These are phyloP conservation scores for Dovyalis caffra DNA, from an alignment of 345 rosid genomes.

Conservation along the genomic window DNA sequence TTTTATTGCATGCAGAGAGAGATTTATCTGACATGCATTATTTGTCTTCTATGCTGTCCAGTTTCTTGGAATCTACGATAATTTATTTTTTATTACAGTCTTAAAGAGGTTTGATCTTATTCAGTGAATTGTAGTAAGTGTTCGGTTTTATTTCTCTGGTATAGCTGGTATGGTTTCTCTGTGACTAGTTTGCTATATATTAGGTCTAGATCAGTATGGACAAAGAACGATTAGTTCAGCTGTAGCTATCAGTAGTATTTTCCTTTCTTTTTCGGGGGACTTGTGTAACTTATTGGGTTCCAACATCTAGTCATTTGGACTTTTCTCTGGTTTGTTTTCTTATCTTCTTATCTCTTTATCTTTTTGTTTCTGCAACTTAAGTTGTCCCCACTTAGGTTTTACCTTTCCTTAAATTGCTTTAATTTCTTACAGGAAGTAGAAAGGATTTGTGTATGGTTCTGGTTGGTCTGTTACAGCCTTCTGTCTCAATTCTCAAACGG, in stretches of 20 bases:
- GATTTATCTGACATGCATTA: constrained; percentile 31
- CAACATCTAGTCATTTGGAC: constrained; percentile 12
- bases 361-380: constrained; percentile 22
- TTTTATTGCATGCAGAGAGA: not conserved
- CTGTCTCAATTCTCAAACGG: not conserved
- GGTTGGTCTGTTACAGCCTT: not conserved
- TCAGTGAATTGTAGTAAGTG: constrained; percentile 1
- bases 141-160: not conserved
- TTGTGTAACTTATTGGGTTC: constrained; percentile 6
- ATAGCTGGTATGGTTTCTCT: not conserved
- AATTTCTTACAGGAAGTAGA: constrained; percentile 3
- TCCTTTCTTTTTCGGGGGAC: too few relatives aligned
- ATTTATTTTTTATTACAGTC: not conserved
- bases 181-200: not conserved
- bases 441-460: not conserved
- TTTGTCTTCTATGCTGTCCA: constrained; percentile 21
- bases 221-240: constrained; percentile 2
- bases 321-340: constrained; percentile 18
- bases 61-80: constrained; percentile 23
- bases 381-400: constrained; percentile 15
- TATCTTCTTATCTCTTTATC: constrained; percentile 37
- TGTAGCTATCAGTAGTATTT: not conserved
- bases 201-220: not conserved
- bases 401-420: constrained; percentile 12
- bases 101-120: not conserved